phyloP scores from a whole-genome alignment of 768 basidiomycete genomes.

The Naganishia antarctica region DNA sequence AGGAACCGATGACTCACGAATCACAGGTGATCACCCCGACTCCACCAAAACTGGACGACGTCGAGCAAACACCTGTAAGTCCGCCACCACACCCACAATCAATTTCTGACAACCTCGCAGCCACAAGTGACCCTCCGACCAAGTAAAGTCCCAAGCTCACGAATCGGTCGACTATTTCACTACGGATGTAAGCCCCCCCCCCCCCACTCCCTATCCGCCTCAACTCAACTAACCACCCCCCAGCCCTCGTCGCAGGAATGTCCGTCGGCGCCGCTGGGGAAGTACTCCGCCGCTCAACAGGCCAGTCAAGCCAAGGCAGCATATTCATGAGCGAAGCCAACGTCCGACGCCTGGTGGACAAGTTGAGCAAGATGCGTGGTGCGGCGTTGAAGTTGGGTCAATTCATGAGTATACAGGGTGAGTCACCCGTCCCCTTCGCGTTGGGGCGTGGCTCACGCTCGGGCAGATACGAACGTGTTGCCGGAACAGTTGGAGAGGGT shows the following conservation, averaged over 20 bases:
- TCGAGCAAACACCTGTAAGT: slow-evolving; percentile 12
- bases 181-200: slow-evolving; percentile 67
- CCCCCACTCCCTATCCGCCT: background rate
- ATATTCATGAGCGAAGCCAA: slow-evolving; percentile 89
- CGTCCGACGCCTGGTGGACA: slow-evolving; percentile 78
- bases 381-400: slow-evolving; percentile 95
- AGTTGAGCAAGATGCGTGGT: slow-evolving; percentile 91
- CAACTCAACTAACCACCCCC: slow-evolving; percentile 6
- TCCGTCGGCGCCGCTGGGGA: slow-evolving; percentile 86
- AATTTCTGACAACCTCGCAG: background rate
- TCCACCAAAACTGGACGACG: background rate
- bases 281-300: slow-evolving; percentile 63
- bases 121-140: slow-evolving; percentile 51
- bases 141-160: slow-evolving; percentile 84
- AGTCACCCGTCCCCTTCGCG: slow-evolving; percentile 14
- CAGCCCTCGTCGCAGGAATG: slow-evolving; percentile 85
- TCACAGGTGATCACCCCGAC: background rate
- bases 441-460: background rate
- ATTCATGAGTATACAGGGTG: slow-evolving; percentile 93
- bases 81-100: background rate
- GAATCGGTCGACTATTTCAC: slow-evolving; percentile 82
- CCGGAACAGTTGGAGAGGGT: slow-evolving; percentile 83
- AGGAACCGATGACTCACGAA: no score
- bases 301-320: slow-evolving; percentile 48
- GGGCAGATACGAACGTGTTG: slow-evolving; percentile 75